Conservation (phyloP, 371 early-diverging fungal species). For the Lichtheimia ornata region DNA sequence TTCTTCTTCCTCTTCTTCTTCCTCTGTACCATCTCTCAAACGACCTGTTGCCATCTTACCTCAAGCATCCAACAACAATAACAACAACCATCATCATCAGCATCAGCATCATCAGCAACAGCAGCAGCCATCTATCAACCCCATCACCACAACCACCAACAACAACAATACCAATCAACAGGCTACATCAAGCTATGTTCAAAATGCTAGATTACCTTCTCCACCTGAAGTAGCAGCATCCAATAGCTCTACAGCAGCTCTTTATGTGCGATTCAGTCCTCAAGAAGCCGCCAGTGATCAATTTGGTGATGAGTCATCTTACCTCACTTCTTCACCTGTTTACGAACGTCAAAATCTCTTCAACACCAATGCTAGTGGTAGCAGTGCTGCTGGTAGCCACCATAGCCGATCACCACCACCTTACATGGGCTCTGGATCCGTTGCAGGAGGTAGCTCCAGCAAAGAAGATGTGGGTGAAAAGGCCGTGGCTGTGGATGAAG, state of each 20-base stretch:
- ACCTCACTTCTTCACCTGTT: background rate
- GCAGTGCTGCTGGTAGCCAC: slow-evolving; percentile 4
- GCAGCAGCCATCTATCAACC: background rate
- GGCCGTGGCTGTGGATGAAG: slow-evolving; percentile 1
- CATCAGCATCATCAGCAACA: background rate
- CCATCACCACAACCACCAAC: background rate
- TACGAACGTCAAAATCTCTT: background rate
- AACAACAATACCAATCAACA: background rate
- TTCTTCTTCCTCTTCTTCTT: background rate
- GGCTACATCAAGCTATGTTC: background rate
- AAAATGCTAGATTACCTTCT: background rate
- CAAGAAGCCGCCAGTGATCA: slow-evolving; percentile 2
- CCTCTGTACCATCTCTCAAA: background rate
- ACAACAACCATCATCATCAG: background rate
- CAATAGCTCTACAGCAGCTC: slow-evolving; percentile 11
- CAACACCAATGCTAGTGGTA: slow-evolving; percentile 3
- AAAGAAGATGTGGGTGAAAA: slow-evolving; percentile 8
- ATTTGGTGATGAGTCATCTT: background rate
- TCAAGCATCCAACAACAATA: background rate
- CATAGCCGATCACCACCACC: background rate
- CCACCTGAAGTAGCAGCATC: slow-evolving; percentile 1
- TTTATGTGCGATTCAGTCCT: slow-evolving; percentile 20
- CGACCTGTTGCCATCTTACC: background rate
- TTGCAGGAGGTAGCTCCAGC: background rate
- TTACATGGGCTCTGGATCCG: background rate